Conservation (phyloP, 2,329 filamentous ascomycete genomes). For the Fusarium ramigenum region DNA sequence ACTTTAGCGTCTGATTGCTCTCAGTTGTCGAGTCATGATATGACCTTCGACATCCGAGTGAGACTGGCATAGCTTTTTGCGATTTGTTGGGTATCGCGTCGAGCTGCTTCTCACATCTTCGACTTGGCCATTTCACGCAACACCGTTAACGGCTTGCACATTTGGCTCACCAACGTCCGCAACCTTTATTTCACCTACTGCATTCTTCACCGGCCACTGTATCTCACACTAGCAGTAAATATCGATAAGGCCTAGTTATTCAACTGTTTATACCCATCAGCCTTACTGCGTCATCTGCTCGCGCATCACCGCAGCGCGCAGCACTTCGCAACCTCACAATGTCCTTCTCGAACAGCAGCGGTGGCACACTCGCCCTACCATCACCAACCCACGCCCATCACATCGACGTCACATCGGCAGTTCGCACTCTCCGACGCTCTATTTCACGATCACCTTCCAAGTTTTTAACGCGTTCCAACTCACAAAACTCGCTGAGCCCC, state of each 20-base stretch:
- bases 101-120: constrained; percentile 28
- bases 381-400: constrained; percentile 86
- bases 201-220: constrained; percentile 11
- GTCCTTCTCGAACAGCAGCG: constrained; percentile 68
- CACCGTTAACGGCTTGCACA: constrained; percentile 12
- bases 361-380: constrained; percentile 84
- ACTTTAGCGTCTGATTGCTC: constrained; percentile 28
- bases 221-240: constrained; percentile 12
- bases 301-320: constrained; percentile 35
- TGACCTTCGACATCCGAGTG: constrained; percentile 39
- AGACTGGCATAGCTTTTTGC: constrained; percentile 42
- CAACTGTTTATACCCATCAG: constrained; percentile 39
- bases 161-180: constrained; percentile 12
- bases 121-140: constrained; percentile 19
- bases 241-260: constrained; percentile 13
- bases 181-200: constrained; percentile 11
- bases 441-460: constrained; percentile 95
- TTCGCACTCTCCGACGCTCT: constrained; percentile 85
- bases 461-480: constrained; percentile 68
- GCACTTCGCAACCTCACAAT: constrained; percentile 54
- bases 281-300: constrained; percentile 42
- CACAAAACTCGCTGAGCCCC: constrained; percentile 58
- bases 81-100: constrained; percentile 40
- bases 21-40: constrained; percentile 44
- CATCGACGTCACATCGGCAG: constrained; percentile 82